Evolutionary conservation across 257 asterid species (phyloP).

Genomic region (Datura wrightii): DNA sequence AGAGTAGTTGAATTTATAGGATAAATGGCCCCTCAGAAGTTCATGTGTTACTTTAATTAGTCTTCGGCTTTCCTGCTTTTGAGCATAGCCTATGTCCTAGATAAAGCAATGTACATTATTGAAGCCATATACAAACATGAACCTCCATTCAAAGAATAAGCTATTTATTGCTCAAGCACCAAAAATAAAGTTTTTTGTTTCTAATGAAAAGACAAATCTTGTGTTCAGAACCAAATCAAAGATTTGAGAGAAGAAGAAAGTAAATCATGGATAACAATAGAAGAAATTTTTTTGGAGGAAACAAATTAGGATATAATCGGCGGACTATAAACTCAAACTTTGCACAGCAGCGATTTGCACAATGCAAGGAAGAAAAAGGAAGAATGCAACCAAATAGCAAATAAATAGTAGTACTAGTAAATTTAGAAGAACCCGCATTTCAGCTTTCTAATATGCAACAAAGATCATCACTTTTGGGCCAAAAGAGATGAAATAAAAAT

Average conservation of each 20-base stretch:
- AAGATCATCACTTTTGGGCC: not conserved
- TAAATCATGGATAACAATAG: not conserved
- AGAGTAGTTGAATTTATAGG: not conserved
- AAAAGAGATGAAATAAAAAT: not conserved
- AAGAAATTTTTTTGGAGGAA: too few relatives aligned
- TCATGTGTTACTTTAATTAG: not conserved
- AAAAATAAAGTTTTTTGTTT: not conserved
- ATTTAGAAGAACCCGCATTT: slow-evolving; percentile 28
- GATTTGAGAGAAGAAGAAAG: not conserved
- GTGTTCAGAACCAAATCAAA: slow-evolving; percentile 19
- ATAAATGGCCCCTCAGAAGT: not conserved
- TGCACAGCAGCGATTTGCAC: not conserved
- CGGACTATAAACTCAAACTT: not conserved
- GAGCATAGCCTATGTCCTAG: not conserved
- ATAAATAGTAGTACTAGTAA: not conserved
- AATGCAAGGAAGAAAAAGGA: not conserved
- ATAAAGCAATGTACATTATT: not conserved
- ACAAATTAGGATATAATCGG: not conserved
- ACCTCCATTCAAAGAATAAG: not conserved
- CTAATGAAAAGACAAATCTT: slow-evolving; percentile 14
- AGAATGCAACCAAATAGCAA: not conserved
- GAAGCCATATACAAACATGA: not conserved
- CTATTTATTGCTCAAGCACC: not conserved
- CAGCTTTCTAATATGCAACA: slow-evolving; percentile 24
- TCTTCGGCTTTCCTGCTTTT: not conserved